Conservation (phyloP, 495 filamentous ascomycete species). For the Xylona heveae region DNA sequence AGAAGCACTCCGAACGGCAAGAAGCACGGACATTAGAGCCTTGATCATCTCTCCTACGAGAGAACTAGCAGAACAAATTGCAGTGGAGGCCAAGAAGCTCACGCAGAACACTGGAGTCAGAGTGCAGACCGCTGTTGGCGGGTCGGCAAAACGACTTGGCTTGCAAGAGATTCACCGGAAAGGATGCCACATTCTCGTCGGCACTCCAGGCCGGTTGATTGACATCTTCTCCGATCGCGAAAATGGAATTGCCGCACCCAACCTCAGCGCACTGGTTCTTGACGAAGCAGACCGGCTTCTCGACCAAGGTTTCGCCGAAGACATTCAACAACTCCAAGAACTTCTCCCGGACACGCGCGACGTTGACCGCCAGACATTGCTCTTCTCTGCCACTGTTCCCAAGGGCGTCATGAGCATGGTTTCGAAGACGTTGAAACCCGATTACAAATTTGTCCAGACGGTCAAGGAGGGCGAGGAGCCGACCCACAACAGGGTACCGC, state of each 20-base stretch:
- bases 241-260: slow-evolving; percentile 46
- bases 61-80: slow-evolving; percentile 90
- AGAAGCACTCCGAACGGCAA: background rate
- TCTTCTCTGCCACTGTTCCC: slow-evolving; percentile 88
- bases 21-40: slow-evolving; percentile 49
- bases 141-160: slow-evolving; percentile 46
- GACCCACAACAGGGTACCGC: slow-evolving; percentile 68
- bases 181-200: slow-evolving; percentile 80
- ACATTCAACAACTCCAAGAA: slow-evolving; percentile 46
- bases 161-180: slow-evolving; percentile 38
- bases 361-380: slow-evolving; percentile 63
- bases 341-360: slow-evolving; percentile 37
- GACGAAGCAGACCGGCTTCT: slow-evolving; percentile 90
- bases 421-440: slow-evolving; percentile 38
- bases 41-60: slow-evolving; percentile 88
- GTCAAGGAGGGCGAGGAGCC: slow-evolving; percentile 58
- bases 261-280: slow-evolving; percentile 59
- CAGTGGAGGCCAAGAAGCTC: slow-evolving; percentile 58
- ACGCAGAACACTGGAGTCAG: slow-evolving; percentile 40
- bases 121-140: slow-evolving; percentile 78
- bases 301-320: slow-evolving; percentile 70
- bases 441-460: slow-evolving; percentile 69
- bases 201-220: slow-evolving; percentile 71
- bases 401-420: slow-evolving; percentile 64
- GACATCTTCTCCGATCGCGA: slow-evolving; percentile 58